Percentiles rank a stretch among this genome's conserved stretches.
Evolutionary conservation across 2,329 filamentous ascomycete species (phyloP).

Genomic region (Aspergillus sp.): DNA sequence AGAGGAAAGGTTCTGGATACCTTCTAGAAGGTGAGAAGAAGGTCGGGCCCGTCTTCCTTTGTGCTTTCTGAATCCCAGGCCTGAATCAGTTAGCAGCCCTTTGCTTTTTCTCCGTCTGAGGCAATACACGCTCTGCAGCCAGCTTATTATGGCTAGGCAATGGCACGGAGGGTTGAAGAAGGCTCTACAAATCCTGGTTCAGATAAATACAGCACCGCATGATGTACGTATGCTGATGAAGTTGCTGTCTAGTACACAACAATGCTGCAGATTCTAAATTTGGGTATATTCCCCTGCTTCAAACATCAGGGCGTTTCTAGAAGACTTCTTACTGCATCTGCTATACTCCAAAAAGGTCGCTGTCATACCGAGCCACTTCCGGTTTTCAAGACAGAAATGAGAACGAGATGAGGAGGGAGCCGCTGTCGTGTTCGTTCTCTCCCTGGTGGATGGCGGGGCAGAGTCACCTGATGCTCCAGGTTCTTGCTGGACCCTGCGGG

Average conservation of each 20-base stretch:
- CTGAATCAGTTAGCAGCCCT: neutral
- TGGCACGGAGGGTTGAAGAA: neutral
- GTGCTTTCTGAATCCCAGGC: conserved; percentile 2
- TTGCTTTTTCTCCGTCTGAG: conserved; percentile 9
- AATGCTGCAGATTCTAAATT: neutral
- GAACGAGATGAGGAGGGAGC: neutral
- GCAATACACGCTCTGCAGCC: neutral
- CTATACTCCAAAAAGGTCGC: neutral
- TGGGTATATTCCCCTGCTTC: conserved; percentile 1
- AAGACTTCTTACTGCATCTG: neutral
- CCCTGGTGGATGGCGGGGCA: neutral
- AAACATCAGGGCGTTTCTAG: neutral
- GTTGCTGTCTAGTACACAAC: neutral
- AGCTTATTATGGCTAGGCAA: neutral
- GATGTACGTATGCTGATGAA: neutral
- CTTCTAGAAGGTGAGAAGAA: conserved; percentile 14
- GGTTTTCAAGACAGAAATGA: neutral
- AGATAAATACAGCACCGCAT: neutral
- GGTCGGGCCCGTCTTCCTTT: neutral
- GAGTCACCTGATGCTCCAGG: conserved; percentile 7
- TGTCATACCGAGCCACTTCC: neutral
- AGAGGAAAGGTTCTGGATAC: conserved; percentile 11
- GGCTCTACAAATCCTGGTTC: neutral
- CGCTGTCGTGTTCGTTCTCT: neutral
- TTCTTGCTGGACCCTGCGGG: neutral